Conservation (phyloP, 805 yeast species). For the Suhomyces faveliae region DNA sequence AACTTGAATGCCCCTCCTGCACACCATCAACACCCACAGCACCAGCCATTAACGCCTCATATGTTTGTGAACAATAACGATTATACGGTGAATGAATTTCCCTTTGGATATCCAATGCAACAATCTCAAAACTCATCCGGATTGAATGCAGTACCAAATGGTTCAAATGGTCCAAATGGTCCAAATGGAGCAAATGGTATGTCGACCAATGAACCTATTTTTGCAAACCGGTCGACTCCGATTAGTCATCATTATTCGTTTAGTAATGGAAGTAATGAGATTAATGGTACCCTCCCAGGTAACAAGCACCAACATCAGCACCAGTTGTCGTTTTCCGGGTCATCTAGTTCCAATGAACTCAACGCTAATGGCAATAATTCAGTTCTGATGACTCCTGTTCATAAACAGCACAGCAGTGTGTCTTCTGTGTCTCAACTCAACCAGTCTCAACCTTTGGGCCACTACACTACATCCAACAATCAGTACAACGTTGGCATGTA, state of each 20-base stretch:
- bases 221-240: neutral
- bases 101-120: conserved; percentile 8
- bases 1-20: neutral
- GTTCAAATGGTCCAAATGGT: neutral
- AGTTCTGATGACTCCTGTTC: neutral
- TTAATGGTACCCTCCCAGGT: neutral
- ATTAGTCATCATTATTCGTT: conserved; percentile 1
- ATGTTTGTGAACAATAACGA: conserved; percentile 10
- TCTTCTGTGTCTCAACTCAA: conserved; percentile 8
- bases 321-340: conserved; percentile 3
- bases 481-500: neutral
- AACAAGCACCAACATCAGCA: conserved; percentile 4
- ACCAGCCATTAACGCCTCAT: neutral
- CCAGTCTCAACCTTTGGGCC: conserved; percentile 6
- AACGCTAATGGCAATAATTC: conserved; percentile 1
- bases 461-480: conserved; percentile 7
- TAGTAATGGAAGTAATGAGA: conserved; percentile 3
- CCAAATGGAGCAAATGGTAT: neutral
- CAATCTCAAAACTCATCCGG: neutral
- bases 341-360: neutral
- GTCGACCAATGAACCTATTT: neutral
- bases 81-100: conserved; percentile 15
- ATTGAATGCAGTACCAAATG: neutral
- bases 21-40: neutral
- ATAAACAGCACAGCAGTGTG: conserved; percentile 8